Evolutionary conservation across 345 rosid species (phyloP), one percentile per base, ranked within the genome.

Genomic region (Melastoma malabathricum): DNA sequence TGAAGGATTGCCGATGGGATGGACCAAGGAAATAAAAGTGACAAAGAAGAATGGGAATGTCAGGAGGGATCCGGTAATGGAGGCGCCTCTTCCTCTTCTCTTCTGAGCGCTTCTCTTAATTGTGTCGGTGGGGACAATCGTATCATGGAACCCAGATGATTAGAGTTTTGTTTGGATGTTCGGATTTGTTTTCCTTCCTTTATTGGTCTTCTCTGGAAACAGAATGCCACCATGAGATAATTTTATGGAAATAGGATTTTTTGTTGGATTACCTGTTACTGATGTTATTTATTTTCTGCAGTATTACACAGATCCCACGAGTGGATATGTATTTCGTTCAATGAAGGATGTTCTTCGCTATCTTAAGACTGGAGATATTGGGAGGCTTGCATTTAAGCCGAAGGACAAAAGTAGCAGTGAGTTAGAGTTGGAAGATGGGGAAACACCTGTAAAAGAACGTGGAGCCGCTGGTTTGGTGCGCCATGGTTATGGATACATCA

Each of bases 221-320:
- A 29, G 10, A 51, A 18, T 34, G 25, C 41, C 41, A n/a, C 14
- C 53, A 8, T 18, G 31, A 3, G 5, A 7, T n/a, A 15, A 12
- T 13, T 48, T 48, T 20, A 27, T 48, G 16, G 16, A 48, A 48
- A 48, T 48, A 29, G 51, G 20, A 15, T 13, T 51, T 31, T 51
- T 9, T 51, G 55, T 16, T 20, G 41, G 25, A 16, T 4, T 31
- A 46, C 31, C 48, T 14, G 13, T 5, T 25, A 15, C 18, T 14
- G 43, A 31, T 46, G 55, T 56, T 19, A 47, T 14, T 17, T 60
- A 47, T 34, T 57, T 63, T 64, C 34, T 68, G 68, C 86, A 90
- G 94, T 76, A 54, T 58, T 90, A 86, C 80, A 76, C 65, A 41
- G 94, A 83, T 71, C 94, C 97, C 66, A 73, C 64, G 38, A 80